These are phyloP conservation scores for Erigeron philadelphicus DNA, from an alignment of 140 eudicot genomes.

Conservation along the genomic window DNA sequence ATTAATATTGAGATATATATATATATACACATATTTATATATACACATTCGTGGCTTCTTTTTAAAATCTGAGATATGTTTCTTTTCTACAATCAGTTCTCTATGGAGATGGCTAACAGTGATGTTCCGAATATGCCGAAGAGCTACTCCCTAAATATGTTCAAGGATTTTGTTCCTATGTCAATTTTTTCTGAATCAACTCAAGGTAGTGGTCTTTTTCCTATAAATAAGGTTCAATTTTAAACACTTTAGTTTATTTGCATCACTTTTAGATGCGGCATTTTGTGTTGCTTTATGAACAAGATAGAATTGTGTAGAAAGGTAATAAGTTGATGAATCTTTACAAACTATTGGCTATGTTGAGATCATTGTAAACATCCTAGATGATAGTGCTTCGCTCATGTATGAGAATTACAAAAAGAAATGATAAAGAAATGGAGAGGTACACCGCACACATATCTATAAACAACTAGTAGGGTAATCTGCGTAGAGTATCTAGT, in stretches of 20 bases:
- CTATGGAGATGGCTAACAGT: slow-evolving; percentile 67
- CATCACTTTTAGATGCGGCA: not conserved
- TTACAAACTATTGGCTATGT: not conserved
- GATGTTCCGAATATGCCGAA: slow-evolving; percentile 56
- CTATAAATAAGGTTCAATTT: not conserved
- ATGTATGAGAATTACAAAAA: not conserved
- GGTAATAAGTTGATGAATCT: not conserved
- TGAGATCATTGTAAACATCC: not conserved
- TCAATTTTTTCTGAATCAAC: slow-evolving; percentile 56
- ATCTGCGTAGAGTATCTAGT: not conserved
- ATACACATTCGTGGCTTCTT: not conserved
- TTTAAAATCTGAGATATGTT: not conserved
- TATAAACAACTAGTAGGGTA: not conserved
- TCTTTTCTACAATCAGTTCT: slow-evolving; percentile 33
- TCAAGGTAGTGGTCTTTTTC: slow-evolving; percentile 44
- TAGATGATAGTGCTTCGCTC: not conserved
- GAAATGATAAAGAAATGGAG: too few species aligned
- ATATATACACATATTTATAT: not conserved
- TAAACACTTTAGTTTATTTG: too few species aligned
- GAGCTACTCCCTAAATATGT: slow-evolving; percentile 47
- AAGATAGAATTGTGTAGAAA: not conserved
- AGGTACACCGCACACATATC: too few species aligned
- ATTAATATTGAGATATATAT: not conserved
- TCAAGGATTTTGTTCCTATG: slow-evolving; percentile 78
- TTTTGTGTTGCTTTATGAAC: not conserved